Base-by-base conservation (phyloP, 345 rosid species). In the Lumnitzera littorea region DNA sequence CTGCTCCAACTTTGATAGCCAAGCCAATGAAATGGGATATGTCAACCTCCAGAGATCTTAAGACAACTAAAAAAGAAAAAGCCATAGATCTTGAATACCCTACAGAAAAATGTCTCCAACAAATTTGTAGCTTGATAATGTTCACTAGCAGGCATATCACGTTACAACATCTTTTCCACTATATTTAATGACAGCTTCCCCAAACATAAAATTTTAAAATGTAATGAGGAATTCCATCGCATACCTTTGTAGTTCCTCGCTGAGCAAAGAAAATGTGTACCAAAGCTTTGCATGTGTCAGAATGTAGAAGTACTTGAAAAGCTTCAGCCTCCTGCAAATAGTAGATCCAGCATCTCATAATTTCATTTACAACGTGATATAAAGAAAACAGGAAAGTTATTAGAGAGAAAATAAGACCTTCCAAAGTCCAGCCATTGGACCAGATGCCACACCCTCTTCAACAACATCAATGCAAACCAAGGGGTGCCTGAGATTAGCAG, bases 231-330 rank as follows among this genome's bases (percentile, higher is more conserved):
- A 11, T 57, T 24, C 54, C 53, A n/a, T 16, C 7, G 1, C 67
- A 55, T 48, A 94, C 99, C 95, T 91, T 94, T 48, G 88, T 62
- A 50, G 99, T 91, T 74, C 92, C 91, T 53, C 99, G 89, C 67
- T 76, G 89, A 58, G 99, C 69, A 74, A 91, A 91, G 88, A 94
- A 94, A 64, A 91, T 48, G 41, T 94, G 95, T 67, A 94, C 51
- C 85, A 94, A 81, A 80, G 89, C 69, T 78, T 91, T 94, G 83
- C 91, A 74, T 24, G 92, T 88, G 63, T 88, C 95, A 48, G 95
- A 72, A 24, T 58, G 61, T 43, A 90, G 63, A 66, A 94, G 92
- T 58, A 47, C 82, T 69, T 82, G 78, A 66, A 75, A 88, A 55
- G 78, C 86, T 70, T 86, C 84, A 29, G 78, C 82, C 69, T 94